Conservation (phyloP, 2,329 filamentous ascomycete genomes). For the Stromatinia cepivora region DNA sequence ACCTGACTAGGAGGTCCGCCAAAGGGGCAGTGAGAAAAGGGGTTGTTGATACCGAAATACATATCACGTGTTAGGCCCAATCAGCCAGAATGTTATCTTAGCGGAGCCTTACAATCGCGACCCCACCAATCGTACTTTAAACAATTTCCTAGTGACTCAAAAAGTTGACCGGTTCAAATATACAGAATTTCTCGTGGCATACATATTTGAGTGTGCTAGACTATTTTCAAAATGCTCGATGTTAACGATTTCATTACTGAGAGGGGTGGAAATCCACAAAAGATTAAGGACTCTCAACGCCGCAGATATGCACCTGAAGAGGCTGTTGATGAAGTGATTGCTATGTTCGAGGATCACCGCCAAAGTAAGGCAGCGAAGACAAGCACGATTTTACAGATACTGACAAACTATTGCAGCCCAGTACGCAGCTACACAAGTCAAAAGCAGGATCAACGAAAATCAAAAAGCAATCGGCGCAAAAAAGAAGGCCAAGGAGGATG, state of each 20-base stretch:
- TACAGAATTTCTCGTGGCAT: constrained; percentile 2
- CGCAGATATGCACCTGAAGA: constrained; percentile 78
- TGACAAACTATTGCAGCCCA: constrained; percentile 51
- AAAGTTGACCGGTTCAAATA: constrained; percentile 10
- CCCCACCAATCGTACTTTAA: constrained; percentile 22
- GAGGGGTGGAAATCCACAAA: constrained; percentile 86
- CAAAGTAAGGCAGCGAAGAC: constrained; percentile 53
- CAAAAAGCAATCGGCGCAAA: constrained; percentile 89
- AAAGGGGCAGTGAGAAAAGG: constrained; percentile 12
- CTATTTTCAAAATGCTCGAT: constrained; percentile 62
- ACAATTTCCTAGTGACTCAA: constrained; percentile 25
- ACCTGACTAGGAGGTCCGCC: background rate
- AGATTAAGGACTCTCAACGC: constrained; percentile 88
- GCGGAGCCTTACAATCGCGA: constrained; percentile 20
- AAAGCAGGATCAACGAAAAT: constrained; percentile 80
- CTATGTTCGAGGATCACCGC: constrained; percentile 81
- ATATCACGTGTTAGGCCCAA: background rate
- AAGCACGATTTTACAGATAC: constrained; percentile 2
- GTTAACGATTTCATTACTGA: constrained; percentile 78
- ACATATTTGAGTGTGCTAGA: constrained; percentile 6
- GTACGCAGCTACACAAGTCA: constrained; percentile 77
- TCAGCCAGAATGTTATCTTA: constrained; percentile 26
- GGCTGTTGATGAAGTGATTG: constrained; percentile 87
- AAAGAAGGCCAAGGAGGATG: constrained; percentile 93
- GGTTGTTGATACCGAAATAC: constrained; percentile 2